Evolutionary conservation across 164 flowering plant species (phyloP).

Genomic region (Cinnamomum micranthum): DNA sequence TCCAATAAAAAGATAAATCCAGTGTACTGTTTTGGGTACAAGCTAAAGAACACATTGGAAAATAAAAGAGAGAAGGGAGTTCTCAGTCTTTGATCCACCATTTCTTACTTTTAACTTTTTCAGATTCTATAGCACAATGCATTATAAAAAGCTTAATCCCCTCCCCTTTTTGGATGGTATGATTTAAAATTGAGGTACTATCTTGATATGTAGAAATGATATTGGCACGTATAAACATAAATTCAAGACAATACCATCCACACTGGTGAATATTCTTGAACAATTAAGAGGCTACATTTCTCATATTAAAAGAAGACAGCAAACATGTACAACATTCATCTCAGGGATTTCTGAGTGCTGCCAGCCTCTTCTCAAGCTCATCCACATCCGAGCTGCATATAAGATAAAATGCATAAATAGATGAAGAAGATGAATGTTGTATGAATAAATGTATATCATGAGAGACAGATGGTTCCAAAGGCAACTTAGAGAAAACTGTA

Average conservation of each 20-base stretch:
- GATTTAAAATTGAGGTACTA: too few species aligned
- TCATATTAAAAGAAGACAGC: not conserved
- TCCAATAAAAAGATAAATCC: too few species aligned
- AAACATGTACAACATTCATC: not conserved
- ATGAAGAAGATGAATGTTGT: not conserved
- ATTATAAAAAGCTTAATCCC: not conserved
- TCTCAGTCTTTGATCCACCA: too few species aligned
- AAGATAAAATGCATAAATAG: not conserved
- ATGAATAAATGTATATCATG: not conserved
- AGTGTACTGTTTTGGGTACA: too few species aligned
- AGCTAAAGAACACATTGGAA: too few species aligned
- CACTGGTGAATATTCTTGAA: not conserved
- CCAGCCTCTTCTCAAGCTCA: conserved; percentile 91
- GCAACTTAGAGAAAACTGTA: too few species aligned
- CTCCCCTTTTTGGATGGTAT: not conserved
- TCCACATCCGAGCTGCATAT: conserved; percentile 62
- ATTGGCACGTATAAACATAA: not conserved
- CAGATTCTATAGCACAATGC: not conserved
- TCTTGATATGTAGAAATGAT: too few species aligned
- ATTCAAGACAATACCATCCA: not conserved
- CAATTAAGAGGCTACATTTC: not conserved
- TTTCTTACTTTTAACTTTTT: too few species aligned
- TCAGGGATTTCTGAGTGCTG: conserved; percentile 72
- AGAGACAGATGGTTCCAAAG: not conserved
- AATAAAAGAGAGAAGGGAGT: too few species aligned